Conservation (phyloP, 129 eudicot species). For the Arctium minus region DNA sequence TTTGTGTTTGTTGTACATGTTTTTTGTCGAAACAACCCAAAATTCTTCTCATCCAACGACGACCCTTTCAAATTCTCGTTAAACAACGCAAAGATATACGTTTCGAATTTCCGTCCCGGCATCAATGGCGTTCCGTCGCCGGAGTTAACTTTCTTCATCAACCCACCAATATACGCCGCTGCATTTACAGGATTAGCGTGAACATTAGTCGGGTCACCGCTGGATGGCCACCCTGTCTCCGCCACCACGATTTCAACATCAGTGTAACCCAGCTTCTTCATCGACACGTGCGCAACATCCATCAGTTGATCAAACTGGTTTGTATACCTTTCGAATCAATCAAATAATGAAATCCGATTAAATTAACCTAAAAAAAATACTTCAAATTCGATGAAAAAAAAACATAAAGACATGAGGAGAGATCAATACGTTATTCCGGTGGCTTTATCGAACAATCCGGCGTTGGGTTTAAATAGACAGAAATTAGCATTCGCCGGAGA, state of each 20-base stretch:
- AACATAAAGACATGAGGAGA: neutral
- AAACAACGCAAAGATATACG: conserved; percentile 70
- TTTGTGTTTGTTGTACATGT: no score
- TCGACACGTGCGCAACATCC: conserved; percentile 25
- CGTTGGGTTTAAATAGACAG: conserved; percentile 4
- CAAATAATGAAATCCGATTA: neutral
- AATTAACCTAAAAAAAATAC: neutral
- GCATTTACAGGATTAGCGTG: conserved; percentile 60
- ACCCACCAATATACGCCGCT: conserved; percentile 51
- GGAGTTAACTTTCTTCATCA: neutral
- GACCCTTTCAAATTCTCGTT: conserved; percentile 86
- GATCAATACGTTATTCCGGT: conserved; percentile 31
- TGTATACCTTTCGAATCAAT: conserved; percentile 28
- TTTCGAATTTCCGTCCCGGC: conserved; percentile 78
- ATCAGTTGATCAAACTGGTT: conserved; percentile 58
- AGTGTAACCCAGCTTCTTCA: conserved; percentile 64
- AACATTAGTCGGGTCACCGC: conserved; percentile 52
- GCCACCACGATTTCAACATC: conserved; percentile 82
- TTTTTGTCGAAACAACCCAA: no score
- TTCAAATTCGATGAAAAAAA: neutral
- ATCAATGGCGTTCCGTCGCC: conserved; percentile 87
- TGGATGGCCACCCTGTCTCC: conserved; percentile 94
- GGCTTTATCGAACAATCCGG: conserved; percentile 48
- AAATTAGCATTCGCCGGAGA: conserved; percentile 36
- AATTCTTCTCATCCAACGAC: conserved; percentile 30